phyloP scores from a whole-genome alignment of 169 alveolate species.

The Plasmodium cynomolgi region DNA sequence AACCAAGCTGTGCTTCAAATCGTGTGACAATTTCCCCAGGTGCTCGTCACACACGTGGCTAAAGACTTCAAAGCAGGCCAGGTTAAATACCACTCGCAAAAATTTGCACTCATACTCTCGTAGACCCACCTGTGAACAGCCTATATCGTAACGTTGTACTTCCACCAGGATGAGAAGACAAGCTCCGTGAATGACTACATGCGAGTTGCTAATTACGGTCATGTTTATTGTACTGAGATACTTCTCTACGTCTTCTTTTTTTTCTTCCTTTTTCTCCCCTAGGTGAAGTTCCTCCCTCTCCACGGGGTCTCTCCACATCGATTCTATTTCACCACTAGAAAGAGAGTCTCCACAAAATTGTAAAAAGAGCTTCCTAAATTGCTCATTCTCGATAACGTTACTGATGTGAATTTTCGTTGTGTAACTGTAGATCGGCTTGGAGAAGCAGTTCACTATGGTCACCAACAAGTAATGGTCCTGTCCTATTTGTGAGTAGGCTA shows the following conservation, averaged over 20 bases:
- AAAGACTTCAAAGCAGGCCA: conserved; percentile 24
- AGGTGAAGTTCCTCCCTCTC: neutral
- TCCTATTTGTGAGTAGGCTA: conserved; percentile 8
- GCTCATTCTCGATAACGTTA: conserved; percentile 17
- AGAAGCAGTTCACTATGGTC: conserved; percentile 27
- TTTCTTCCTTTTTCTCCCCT: neutral
- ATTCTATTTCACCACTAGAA: neutral
- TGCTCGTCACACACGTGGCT: conserved; percentile 19
- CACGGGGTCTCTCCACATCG: neutral
- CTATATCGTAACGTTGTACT: conserved; percentile 16
- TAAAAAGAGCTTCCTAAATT: neutral
- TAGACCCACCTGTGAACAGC: neutral
- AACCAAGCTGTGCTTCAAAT: conserved; percentile 33
- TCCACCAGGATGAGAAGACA: conserved; percentile 30
- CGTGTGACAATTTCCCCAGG: conserved; percentile 21
- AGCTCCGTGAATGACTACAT: conserved; percentile 37
- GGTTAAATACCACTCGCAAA: conserved; percentile 15
- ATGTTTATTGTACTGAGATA: conserved; percentile 49
- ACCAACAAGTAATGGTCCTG: conserved; percentile 24
- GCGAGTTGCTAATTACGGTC: conserved; percentile 27
- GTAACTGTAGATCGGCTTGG: conserved; percentile 46
- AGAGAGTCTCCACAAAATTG: neutral
- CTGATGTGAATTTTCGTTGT: conserved; percentile 13
- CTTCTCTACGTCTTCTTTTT: conserved; percentile 1
- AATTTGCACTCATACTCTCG: conserved; percentile 40